phyloP scores from a whole-genome alignment of 257 asterid genomes.

The Solanum paucissectum region DNA sequence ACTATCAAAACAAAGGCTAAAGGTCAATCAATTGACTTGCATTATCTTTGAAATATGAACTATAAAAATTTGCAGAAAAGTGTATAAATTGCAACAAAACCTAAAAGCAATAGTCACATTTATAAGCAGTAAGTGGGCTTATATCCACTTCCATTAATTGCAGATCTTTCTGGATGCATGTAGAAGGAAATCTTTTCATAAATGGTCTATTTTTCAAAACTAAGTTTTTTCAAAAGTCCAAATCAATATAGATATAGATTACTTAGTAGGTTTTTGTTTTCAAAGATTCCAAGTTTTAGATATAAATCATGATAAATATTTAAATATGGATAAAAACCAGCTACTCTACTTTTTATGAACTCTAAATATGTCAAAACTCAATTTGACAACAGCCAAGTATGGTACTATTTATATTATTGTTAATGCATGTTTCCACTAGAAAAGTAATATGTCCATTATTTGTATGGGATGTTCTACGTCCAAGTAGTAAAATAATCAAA shows the following conservation, averaged over 20 bases:
- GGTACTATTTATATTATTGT: not conserved
- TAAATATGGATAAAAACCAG: not conserved
- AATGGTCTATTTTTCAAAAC: not conserved
- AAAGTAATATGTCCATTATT: not conserved
- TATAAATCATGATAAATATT: not conserved
- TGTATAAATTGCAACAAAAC: slow-evolving; percentile 5
- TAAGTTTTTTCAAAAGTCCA: not conserved
- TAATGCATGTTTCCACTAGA: not conserved
- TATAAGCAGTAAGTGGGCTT: not conserved
- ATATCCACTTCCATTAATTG: slow-evolving; percentile 17
- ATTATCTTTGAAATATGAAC: not conserved
- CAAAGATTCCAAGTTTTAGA: not conserved
- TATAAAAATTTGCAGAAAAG: not conserved
- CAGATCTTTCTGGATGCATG: slow-evolving; percentile 5
- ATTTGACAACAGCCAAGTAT: not conserved
- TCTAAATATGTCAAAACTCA: not conserved
- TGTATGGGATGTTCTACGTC: not conserved
- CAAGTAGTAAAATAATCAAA: not conserved
- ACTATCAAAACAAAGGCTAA: not conserved
- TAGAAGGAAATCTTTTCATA: not conserved
- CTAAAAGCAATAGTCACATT: slow-evolving; percentile 7
- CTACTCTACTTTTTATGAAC: not conserved
- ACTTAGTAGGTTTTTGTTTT: not conserved
- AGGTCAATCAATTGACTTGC: not conserved
- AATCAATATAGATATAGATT: not conserved